phyloP scores from a whole-genome alignment of 345 rosid genomes.

The Raphanus sativus region DNA sequence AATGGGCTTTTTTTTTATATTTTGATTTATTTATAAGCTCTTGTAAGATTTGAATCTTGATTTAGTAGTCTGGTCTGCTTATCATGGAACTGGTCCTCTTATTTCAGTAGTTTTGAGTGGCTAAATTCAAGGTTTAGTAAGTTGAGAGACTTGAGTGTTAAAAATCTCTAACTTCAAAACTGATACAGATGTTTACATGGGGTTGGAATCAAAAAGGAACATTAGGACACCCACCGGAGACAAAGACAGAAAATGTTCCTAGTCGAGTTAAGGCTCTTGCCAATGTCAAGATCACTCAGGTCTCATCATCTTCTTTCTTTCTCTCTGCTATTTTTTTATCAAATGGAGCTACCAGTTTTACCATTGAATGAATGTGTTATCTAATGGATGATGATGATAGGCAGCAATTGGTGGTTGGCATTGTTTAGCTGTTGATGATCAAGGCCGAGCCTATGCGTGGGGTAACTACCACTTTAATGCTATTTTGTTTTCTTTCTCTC shows the following conservation, averaged over 20 bases:
- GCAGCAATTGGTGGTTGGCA: slow-evolving; percentile 99
- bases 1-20: too few species aligned
- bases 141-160: background rate
- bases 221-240: slow-evolving; percentile 83
- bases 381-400: slow-evolving; percentile 44
- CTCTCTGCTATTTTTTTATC: background rate
- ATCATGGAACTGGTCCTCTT: slow-evolving; percentile 7
- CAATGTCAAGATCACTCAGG: slow-evolving; percentile 85
- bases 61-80: background rate
- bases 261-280: slow-evolving; percentile 75
- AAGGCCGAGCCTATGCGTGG: slow-evolving; percentile 96
- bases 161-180: background rate
- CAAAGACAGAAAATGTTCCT: slow-evolving; percentile 84
- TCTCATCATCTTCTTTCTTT: slow-evolving; percentile 24
- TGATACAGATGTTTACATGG: slow-evolving; percentile 88
- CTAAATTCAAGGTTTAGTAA: background rate
- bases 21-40: background rate
- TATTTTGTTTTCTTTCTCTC: background rate
- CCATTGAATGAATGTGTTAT: slow-evolving; percentile 1
- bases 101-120: slow-evolving; percentile 7
- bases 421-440: slow-evolving; percentile 98
- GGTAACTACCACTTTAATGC: slow-evolving; percentile 37
- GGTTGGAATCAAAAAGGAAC: slow-evolving; percentile 99
- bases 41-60: slow-evolving; percentile 14
- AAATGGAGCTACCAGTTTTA: background rate